Conservation (phyloP, 2,329 filamentous ascomycete species). For the Ambrosiella xylebori region DNA sequence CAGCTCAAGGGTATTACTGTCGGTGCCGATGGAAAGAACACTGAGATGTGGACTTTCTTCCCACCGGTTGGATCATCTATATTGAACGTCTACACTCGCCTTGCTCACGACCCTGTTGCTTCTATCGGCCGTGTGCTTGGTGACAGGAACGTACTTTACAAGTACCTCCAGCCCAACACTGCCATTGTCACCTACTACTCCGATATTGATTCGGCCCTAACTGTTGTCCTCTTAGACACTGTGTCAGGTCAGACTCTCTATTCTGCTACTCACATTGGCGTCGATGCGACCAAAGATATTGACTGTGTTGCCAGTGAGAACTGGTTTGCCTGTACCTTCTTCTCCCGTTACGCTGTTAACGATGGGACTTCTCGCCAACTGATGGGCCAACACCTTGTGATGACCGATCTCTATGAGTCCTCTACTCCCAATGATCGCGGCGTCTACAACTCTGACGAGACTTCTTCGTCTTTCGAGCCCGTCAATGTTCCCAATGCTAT, state of each 20-base stretch:
- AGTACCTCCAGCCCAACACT: slow-evolving; percentile 83
- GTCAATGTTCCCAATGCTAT: slow-evolving; percentile 36
- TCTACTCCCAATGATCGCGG: slow-evolving; percentile 70
- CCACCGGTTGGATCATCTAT: slow-evolving; percentile 51
- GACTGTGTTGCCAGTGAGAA: slow-evolving; percentile 76
- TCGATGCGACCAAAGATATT: slow-evolving; percentile 59
- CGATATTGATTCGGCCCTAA: slow-evolving; percentile 39
- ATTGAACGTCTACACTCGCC: slow-evolving; percentile 47
- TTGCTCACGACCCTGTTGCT: slow-evolving; percentile 69
- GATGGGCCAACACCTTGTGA: slow-evolving; percentile 70
- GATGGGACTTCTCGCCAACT: slow-evolving; percentile 35
- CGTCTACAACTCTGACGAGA: slow-evolving; percentile 48
- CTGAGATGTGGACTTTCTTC: slow-evolving; percentile 53
- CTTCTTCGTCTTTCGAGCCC: slow-evolving; percentile 63
- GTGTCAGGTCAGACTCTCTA: slow-evolving; percentile 69
- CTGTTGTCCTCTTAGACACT: slow-evolving; percentile 68
- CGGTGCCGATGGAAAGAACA: slow-evolving; percentile 24
- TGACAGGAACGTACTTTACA: slow-evolving; percentile 87
- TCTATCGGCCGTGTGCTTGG: slow-evolving; percentile 90
- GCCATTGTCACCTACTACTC: slow-evolving; percentile 56
- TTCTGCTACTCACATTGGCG: slow-evolving; percentile 49
- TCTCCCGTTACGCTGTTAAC: slow-evolving; percentile 39
- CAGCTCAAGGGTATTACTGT: slow-evolving; percentile 40
- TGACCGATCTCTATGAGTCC: slow-evolving; percentile 85
- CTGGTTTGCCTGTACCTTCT: slow-evolving; percentile 82